Base-by-base conservation (phyloP, 257 asterid species). In the Solanum chiquidenum region DNA sequence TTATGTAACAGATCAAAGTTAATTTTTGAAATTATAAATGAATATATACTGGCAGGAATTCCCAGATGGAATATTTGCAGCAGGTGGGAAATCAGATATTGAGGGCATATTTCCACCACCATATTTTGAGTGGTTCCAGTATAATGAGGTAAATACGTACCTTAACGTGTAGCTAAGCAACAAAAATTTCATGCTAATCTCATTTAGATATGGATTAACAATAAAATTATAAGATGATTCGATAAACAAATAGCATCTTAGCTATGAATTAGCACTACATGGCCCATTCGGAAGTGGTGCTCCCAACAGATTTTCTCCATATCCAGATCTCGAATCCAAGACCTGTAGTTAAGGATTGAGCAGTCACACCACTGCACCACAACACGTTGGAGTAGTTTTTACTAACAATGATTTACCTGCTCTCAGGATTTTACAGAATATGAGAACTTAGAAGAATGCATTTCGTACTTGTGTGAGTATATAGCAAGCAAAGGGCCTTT, bases 31-130 rank as follows among this genome's bases (percentile, higher is more conserved):
- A 68, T 13, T 13, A 68, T 64, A 64, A 64, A 25, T 73, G 80
- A 73, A 20, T 73, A 35, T 58, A 2, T 35, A 35, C 38, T 6
- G 88, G 90, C 90, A 94, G 95, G 95, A 91, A 46, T 94, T 92
- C 25, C 95, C 95, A 20, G 91, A 94, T 84, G 95, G 95, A 58
- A 90, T 88, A 34, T 87, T 62, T 84, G 94, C 93, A 31, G 95
- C 97, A 5, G 92, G 94, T 16, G 97, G 97, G 21, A 91, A 91
- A 91, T 94, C 97, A 3, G 95, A 93, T 16, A 92, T 94, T 52
- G 97, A 94, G 90, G 95, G 94, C 84, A 90, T 92, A 64, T 94
- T 93, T 68, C 97, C 97, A 38, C 93, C 95, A 7, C 97, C 95
- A 18, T 94, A 94, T 83, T 94, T 90, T 71, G 97, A 94, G 91